A percentile compares a stretch with the other conserved stretches of the same genome.
Evolutionary conservation across 345 rosid species (phyloP).

Genomic region (Lumnitzera littorea): DNA sequence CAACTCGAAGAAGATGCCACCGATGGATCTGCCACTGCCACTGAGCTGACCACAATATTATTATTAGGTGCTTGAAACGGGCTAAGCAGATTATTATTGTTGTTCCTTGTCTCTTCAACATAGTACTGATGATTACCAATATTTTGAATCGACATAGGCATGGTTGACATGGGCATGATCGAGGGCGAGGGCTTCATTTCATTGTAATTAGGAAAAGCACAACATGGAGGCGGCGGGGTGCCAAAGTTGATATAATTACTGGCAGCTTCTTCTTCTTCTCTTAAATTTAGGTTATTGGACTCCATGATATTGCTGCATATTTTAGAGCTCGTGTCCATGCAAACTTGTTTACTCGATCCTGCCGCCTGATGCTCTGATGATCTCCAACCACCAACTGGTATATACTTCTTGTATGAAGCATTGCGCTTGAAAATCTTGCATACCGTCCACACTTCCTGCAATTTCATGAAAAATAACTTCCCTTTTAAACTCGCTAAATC

Average conservation of each 20-base stretch:
- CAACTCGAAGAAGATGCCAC: slow-evolving; percentile 25
- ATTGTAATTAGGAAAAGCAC: slow-evolving; percentile 7
- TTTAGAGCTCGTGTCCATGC: slow-evolving; percentile 15
- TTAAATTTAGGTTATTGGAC: not conserved
- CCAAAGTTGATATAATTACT: slow-evolving; percentile 44
- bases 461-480: not conserved
- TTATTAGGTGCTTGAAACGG: not conserved
- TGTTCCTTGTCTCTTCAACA: slow-evolving; percentile 10
- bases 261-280: not conserved
- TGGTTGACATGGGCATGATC: too few species aligned
- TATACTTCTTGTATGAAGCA: slow-evolving; percentile 35
- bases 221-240: slow-evolving; percentile 12
- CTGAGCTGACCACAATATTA: not conserved
- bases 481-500: too few species aligned
- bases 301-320: slow-evolving; percentile 1
- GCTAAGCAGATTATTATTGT: not conserved
- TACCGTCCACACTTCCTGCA: slow-evolving; percentile 86
- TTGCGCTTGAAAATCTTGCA: slow-evolving; percentile 72
- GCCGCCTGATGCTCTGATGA: slow-evolving; percentile 23
- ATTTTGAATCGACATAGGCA: too few species aligned
- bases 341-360: slow-evolving; percentile 4
- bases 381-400: slow-evolving; percentile 41
- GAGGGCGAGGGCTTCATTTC: slow-evolving; percentile 15
- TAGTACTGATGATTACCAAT: not conserved
- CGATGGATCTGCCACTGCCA: not conserved